Percentiles rank a stretch among this genome's conserved stretches.
Conservation (phyloP, 176 grass and related monocot genomes). For the Rhipidocladum racemiflorum region DNA sequence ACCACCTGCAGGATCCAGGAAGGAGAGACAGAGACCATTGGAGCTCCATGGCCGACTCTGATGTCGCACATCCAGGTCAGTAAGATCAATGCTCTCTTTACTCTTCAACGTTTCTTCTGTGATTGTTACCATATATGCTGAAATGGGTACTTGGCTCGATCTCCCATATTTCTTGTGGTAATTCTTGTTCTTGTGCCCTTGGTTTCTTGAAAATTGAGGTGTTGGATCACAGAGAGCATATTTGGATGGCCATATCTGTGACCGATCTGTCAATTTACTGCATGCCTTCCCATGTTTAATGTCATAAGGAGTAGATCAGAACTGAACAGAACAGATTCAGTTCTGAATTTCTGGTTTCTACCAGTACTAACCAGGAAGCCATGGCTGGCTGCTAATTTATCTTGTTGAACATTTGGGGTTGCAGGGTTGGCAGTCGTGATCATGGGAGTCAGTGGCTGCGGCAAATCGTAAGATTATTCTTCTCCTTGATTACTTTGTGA, state of each 20-base stretch:
- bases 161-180: neutral
- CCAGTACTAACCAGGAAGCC: neutral
- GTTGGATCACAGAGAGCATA: neutral
- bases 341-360: neutral
- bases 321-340: neutral
- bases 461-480: conserved; percentile 72
- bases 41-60: conserved; percentile 27
- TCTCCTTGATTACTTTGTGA: neutral
- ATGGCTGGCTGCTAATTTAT: neutral
- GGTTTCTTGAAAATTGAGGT: neutral
- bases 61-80: conserved; percentile 14
- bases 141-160: neutral
- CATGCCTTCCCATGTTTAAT: neutral
- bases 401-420: neutral
- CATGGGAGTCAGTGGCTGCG: conserved; percentile 89
- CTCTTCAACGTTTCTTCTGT: neutral
- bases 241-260: neutral
- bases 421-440: conserved; percentile 71
- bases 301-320: neutral
- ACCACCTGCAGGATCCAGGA: neutral
- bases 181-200: conserved; percentile 2
- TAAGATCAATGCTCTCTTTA: neutral
- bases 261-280: neutral
- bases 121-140: neutral
- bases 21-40: neutral